Evolutionary conservation across 177 flowering plant genomes (phyloP), one percentile per base, ranked within the genome.

Genomic region (Telopea speciosissima): DNA sequence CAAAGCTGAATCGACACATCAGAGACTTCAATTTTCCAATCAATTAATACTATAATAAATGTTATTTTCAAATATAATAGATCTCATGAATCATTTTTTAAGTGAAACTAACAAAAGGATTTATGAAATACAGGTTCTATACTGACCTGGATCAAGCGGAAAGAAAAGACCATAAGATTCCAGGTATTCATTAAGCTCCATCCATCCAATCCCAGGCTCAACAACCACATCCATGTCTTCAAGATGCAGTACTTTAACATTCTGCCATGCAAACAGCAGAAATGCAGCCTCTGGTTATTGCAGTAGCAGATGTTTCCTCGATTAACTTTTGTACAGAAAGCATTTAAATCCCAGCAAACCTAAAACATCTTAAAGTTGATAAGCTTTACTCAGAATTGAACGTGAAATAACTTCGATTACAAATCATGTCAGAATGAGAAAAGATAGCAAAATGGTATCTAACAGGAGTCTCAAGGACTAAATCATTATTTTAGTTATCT

Each of bases 201-300:
- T 83, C 99, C 99, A 95, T 52, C 97, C 99, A 82, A 95, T 86
- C 59, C 99, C 99, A 81, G 99, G 97, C 85, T 95, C 97, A 77
- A 95, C 98, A 74, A 90, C 89, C 65, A 89, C 98, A 85, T 95
- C 99, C 97, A 95, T 91, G 79, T 95, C 99, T 79, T 88, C 86
- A 73, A 92, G 73, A 80, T 95, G 93, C 56, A 95, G 78, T 61
- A 90, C 79, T 87, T 89, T 92, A 45, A 95, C 83, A 66, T 80
- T 79, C 99, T 95, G 76, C 28, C 19, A 72, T 17, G 31, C 22
- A 45, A 63, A 22, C 54, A 45, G 54, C 1, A 12, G 54, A 45
- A 45, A 8, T 45, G 54, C 19, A 16, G 19, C 19, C 54, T 45
- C 3, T 45, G 54, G 4, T 45, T 45, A 45, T 33, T 12, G 8